Evolutionary conservation across 768 basidiomycete species (phyloP).

Genomic region (Termitomyces heimii): DNA sequence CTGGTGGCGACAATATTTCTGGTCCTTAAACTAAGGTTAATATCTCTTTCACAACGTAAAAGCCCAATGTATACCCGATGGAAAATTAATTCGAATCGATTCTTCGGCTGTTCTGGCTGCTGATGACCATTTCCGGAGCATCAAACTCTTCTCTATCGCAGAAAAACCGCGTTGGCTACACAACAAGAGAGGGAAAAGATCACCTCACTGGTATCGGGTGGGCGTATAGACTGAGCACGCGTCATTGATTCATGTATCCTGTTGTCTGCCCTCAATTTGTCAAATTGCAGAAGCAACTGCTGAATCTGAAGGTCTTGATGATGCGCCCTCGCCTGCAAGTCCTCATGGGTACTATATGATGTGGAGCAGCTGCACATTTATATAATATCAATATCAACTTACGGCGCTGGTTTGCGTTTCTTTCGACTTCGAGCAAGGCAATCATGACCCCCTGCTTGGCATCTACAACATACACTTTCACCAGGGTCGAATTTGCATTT

Average conservation of each 20-base stretch:
- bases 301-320: conserved; percentile 42
- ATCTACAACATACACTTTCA: conserved; percentile 42
- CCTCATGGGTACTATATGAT: conserved; percentile 44
- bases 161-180: neutral
- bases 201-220: conserved; percentile 6
- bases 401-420: conserved; percentile 55
- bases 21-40: neutral
- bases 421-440: conserved; percentile 46
- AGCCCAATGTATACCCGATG: conserved; percentile 19
- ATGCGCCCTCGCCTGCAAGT: conserved; percentile 40
- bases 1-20: conserved; percentile 26
- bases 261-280: conserved; percentile 31
- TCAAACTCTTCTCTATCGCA: conserved; percentile 7
- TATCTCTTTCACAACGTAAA: neutral
- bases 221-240: conserved; percentile 18
- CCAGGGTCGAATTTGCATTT: conserved; percentile 44
- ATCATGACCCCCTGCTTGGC: conserved; percentile 37
- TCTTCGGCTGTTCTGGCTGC: conserved; percentile 30
- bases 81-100: conserved; percentile 28
- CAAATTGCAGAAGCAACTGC: conserved; percentile 35
- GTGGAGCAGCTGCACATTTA: neutral
- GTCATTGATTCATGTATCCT: conserved; percentile 38
- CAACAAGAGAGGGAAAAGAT: neutral
- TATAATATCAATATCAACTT: conserved; percentile 14
- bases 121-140: conserved; percentile 12